These are phyloP conservation scores for Cynara cardunculus DNA, from an alignment of 129 eudicot genomes.

Conservation along the genomic window DNA sequence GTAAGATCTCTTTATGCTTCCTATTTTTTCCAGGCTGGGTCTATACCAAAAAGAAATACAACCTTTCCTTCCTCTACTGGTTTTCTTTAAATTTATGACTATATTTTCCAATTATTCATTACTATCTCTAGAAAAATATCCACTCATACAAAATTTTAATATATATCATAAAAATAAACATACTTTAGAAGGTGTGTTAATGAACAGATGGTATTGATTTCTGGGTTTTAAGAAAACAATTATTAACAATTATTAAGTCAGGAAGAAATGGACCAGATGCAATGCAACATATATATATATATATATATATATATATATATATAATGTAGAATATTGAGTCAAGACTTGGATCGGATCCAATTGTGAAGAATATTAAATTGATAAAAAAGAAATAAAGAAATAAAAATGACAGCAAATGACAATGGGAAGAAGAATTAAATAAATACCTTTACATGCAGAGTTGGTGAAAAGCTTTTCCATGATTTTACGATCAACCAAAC, in stretches of 20 bases:
- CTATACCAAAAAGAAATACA: not conserved
- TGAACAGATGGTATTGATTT: not conserved
- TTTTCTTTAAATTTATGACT: not conserved
- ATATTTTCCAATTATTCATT: not conserved
- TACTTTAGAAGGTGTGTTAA: not conserved
- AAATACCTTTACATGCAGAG: slow-evolving; percentile 61
- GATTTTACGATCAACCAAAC: slow-evolving; percentile 46
- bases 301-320: not conserved
- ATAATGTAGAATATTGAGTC: not conserved
- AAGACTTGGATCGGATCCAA: slow-evolving; percentile 20
- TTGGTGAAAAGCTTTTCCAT: slow-evolving; percentile 59
- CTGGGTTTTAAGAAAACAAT: not conserved
- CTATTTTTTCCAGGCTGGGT: slow-evolving; percentile 22
- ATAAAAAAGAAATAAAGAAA: not conserved
- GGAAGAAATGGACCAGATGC: slow-evolving; percentile 16
- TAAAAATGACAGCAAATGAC: not conserved
- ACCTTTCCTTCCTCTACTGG: not conserved
- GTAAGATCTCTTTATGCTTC: slow-evolving; percentile 15
- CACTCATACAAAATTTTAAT: not conserved
- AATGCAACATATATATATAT: not conserved
- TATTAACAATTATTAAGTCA: not conserved
- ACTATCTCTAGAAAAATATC: not conserved
- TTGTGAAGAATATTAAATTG: not conserved
- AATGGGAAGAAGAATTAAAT: not conserved
- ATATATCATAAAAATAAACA: not conserved